Evolutionary conservation across 73 alveolate species (phyloP).

Genomic region (Halteria grandinella): DNA sequence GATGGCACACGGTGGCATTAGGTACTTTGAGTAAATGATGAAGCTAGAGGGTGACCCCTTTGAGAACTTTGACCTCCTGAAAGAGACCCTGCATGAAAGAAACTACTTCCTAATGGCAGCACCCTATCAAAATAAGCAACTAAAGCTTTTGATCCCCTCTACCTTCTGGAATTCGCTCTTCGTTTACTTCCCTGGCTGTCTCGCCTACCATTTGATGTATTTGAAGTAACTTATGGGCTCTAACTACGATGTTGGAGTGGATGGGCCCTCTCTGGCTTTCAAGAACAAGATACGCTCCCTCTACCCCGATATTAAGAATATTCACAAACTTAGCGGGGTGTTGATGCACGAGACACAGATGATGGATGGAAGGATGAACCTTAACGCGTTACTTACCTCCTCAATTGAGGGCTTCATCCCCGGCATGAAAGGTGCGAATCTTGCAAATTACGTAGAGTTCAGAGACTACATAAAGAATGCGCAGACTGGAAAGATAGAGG

Average conservation of each 20-base stretch:
- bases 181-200: conserved; percentile 77
- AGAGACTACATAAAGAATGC: conserved; percentile 60
- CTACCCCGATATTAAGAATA: conserved; percentile 8
- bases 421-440: conserved; percentile 68
- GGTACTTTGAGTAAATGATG: conserved; percentile 82
- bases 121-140: conserved; percentile 75
- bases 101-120: conserved; percentile 75
- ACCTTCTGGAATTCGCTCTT: conserved; percentile 71
- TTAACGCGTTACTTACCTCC: conserved; percentile 75
- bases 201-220: conserved; percentile 77
- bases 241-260: conserved; percentile 17
- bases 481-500: conserved; percentile 66
- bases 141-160: conserved; percentile 75
- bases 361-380: conserved; percentile 78
- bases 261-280: conserved; percentile 45
- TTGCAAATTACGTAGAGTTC: conserved; percentile 80
- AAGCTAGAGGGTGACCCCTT: conserved; percentile 64
- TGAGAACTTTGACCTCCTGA: conserved; percentile 73
- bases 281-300: neutral
- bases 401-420: conserved; percentile 49
- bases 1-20: conserved; percentile 93
- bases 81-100: conserved; percentile 86
- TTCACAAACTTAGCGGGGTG: conserved; percentile 64
- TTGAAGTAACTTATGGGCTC: conserved; percentile 23
- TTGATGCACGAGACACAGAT: conserved; percentile 79